phyloP scores from a whole-genome alignment of 805 yeast species.

The Nakazawaea ambrosiae region DNA sequence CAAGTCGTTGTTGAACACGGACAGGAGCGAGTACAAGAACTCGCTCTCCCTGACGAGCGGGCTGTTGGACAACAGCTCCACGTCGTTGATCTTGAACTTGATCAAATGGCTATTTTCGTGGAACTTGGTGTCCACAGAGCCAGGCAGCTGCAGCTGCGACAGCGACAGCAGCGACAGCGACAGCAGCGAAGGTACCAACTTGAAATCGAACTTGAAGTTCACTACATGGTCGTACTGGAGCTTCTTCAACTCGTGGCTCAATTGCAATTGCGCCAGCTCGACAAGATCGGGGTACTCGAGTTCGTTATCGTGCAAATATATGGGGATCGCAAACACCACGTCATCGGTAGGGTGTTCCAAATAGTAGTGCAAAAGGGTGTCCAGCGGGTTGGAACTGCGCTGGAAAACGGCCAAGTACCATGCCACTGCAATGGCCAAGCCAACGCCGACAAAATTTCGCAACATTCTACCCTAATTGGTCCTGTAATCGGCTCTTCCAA shows the following conservation, averaged over 20 bases:
- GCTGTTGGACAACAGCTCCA: conserved; percentile 23
- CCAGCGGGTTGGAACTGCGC: no score
- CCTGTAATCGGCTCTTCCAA: no score
- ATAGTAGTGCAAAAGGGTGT: conserved; percentile 14
- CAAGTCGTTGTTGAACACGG: conserved; percentile 40
- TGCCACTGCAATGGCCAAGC: no score
- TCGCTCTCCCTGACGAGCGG: conserved; percentile 18
- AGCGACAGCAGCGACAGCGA: conserved; percentile 10
- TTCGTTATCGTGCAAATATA: conserved; percentile 33
- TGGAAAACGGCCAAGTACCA: no score
- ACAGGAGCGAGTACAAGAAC: conserved; percentile 26
- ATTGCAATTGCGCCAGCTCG: conserved; percentile 42
- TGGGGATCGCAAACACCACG: conserved; percentile 34
- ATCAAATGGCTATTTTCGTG: conserved; percentile 16
- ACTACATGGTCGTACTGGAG: conserved; percentile 13
- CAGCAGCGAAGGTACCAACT: no score
- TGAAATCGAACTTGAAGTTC: conserved; percentile 17
- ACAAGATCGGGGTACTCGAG: conserved; percentile 62
- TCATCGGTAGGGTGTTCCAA: conserved; percentile 33
- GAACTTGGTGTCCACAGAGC: conserved; percentile 9
- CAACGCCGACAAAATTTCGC: no score
- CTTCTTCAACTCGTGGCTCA: conserved; percentile 31
- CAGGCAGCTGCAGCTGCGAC: conserved; percentile 4
- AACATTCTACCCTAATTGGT: no score
- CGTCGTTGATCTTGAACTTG: conserved; percentile 14